Percentiles rank a stretch among this genome's conserved stretches.
These are phyloP conservation scores for Phytophthora tubulina DNA, from an alignment of 352 stramenopile genomes.

Conservation along the genomic window DNA sequence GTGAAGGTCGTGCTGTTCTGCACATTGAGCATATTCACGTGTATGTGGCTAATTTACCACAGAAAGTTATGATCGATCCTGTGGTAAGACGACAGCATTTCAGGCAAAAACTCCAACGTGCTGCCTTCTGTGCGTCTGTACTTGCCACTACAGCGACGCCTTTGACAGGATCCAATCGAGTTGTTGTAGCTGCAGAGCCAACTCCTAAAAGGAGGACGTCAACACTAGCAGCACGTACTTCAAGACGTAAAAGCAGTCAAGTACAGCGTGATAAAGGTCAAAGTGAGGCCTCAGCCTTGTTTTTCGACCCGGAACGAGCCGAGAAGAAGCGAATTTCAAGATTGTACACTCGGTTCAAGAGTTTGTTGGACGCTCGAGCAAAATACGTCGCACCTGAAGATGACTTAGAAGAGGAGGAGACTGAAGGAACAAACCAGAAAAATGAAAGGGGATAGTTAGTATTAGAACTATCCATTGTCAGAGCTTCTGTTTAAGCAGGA, in stretches of 20 bases:
- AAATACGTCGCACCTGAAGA: slow-evolving; percentile 47
- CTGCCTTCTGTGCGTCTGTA: slow-evolving; percentile 67
- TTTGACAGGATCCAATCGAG: background rate
- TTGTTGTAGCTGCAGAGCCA: slow-evolving; percentile 4
- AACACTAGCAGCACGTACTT: background rate
- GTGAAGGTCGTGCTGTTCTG: slow-evolving; percentile 50
- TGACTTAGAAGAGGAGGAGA: background rate
- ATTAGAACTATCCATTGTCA: background rate
- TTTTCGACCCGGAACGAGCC: slow-evolving; percentile 58
- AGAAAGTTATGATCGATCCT: slow-evolving; percentile 31
- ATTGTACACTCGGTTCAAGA: slow-evolving; percentile 71
- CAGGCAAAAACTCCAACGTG: slow-evolving; percentile 55
- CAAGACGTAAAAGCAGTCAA: slow-evolving; percentile 5
- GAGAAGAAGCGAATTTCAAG: slow-evolving; percentile 70
- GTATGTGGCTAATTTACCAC: slow-evolving; percentile 45
- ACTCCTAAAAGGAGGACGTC: slow-evolving; percentile 14
- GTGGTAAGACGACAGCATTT: slow-evolving; percentile 30
- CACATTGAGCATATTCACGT: slow-evolving; percentile 74
- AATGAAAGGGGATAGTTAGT: background rate
- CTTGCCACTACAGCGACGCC: slow-evolving; percentile 35
- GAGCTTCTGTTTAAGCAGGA: slow-evolving; percentile 25
- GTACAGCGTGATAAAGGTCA: background rate
- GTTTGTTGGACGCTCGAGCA: slow-evolving; percentile 58
- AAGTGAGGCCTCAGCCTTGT: slow-evolving; percentile 27
- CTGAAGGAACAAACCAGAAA: background rate